phyloP scores from a whole-genome alignment of 306 rosid species.

The Canavalia ensiformis region DNA sequence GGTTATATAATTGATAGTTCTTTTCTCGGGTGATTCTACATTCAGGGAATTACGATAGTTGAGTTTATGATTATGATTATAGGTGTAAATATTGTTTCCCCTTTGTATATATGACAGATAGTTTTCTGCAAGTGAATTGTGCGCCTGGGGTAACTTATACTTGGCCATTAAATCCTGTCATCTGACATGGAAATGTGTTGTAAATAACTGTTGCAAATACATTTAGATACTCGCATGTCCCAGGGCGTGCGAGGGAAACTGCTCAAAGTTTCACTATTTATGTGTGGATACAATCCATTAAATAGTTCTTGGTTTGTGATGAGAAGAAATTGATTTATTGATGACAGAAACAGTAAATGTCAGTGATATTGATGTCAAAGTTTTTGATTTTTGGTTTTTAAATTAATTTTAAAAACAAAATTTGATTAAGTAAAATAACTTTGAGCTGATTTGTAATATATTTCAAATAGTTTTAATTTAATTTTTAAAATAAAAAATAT shows the following conservation, averaged over 20 bases:
- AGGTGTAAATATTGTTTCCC: constrained; percentile 45
- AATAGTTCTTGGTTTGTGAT: neutral
- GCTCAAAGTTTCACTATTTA: neutral
- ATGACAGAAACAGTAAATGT: constrained; percentile 2
- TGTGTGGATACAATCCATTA: neutral
- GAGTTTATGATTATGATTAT: constrained; percentile 30
- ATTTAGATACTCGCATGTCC: neutral
- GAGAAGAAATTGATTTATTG: neutral
- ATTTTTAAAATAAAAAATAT: too few species aligned
- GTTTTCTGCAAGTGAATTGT: constrained; percentile 39
- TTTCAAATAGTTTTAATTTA: too few species aligned
- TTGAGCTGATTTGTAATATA: too few species aligned
- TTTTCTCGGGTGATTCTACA: constrained; percentile 21
- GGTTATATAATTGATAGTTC: constrained; percentile 48
- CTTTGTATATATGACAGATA: constrained; percentile 47
- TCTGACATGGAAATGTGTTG: constrained; percentile 37
- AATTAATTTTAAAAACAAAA: too few species aligned
- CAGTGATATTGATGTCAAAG: neutral
- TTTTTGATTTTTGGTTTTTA: too few species aligned
- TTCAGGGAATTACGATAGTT: constrained; percentile 40
- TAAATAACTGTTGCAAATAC: constrained; percentile 32
- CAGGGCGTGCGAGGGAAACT: neutral
- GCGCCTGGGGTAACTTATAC: constrained; percentile 36
- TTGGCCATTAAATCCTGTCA: constrained; percentile 5
- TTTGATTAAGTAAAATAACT: too few species aligned